These are phyloP conservation scores for Globisporangium lucens DNA, from an alignment of 352 stramenopile species.

Conservation along the genomic window DNA sequence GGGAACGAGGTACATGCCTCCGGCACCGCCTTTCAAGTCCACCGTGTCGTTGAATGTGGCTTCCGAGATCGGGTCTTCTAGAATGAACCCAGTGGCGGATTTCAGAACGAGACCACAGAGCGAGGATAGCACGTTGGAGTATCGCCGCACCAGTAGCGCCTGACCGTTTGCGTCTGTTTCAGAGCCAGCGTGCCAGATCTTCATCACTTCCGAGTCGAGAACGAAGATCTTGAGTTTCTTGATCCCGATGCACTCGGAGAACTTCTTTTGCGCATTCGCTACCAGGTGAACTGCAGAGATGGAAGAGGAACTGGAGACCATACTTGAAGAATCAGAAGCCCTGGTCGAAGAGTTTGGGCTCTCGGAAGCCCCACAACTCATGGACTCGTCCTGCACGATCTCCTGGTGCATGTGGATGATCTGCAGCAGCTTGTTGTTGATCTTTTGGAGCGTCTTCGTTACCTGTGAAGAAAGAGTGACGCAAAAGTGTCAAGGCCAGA, in stretches of 20 bases:
- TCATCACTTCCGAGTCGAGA: constrained; percentile 42
- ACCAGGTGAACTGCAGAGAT: constrained; percentile 54
- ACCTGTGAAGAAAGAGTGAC: constrained; percentile 9
- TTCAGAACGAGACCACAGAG: constrained; percentile 45
- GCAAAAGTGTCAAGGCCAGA: neutral
- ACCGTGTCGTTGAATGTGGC: constrained; percentile 70
- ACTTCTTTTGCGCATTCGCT: constrained; percentile 42
- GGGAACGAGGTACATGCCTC: constrained; percentile 53
- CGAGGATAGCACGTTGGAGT: constrained; percentile 57
- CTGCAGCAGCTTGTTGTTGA: constrained; percentile 56
- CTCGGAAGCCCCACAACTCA: neutral
- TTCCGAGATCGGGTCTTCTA: constrained; percentile 44
- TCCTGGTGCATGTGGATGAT: constrained; percentile 45
- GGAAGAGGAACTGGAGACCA: neutral
- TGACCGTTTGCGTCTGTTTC: constrained; percentile 20
- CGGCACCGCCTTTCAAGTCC: constrained; percentile 51
- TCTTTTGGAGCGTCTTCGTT: constrained; percentile 44
- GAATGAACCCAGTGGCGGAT: constrained; percentile 19
- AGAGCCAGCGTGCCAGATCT: constrained; percentile 53
- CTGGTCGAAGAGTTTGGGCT: neutral
- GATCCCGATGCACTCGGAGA: constrained; percentile 57
- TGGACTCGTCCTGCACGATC: constrained; percentile 26
- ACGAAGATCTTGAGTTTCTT: constrained; percentile 68
- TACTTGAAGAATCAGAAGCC: neutral
- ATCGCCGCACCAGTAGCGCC: constrained; percentile 42